Base-by-base conservation (phyloP, 2,329 filamentous ascomycete species). In the Xylaria sp. region DNA sequence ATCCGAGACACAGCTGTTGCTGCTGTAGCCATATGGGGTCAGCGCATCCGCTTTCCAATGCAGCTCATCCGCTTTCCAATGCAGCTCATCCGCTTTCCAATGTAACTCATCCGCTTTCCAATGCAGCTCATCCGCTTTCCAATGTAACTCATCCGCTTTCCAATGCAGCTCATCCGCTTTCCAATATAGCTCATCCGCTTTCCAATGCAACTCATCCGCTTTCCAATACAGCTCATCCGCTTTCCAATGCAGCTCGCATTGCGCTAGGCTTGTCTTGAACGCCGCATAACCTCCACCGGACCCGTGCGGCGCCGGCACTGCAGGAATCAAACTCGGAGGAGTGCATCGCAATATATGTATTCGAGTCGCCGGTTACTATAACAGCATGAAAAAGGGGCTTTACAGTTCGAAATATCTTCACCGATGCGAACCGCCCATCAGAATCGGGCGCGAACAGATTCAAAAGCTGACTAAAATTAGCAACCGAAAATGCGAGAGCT, bases 271-370 rank as follows among this genome's bases (percentile, higher is more conserved):
- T 20, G 44, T 57, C 17, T 5, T n/a, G 62, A 75, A 76, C 46
- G 38, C 68, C 6, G 71, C 57, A 62, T 76, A 76, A 6, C 74
- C 73, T 4, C 74, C 73, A 17, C 73, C 74, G 2, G 72, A 74
- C 6, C 63, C 72, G 44, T 74, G 71, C n/a, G 71, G 74, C 10
- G 73, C 74, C 17, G 68, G 68, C 11, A 68, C 69, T 7, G 73
- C 71, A 31, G 73, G 54, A n/a, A 74, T 66, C 0, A 0, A 13
- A 42, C 56, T 59, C 10, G 73, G 72, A 48, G 23, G 23, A 23
- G 23, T 23, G 23, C 23, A 23, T 23, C 23, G 23, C 23, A 23
- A 23, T 23, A 23, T 23, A 23, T 23, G 23, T 23, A 23, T 23
- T 23, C 23, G 23, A 23, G 1, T 23, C 23, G 40, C 40, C 17